phyloP scores from a whole-genome alignment of 495 filamentous ascomycete genomes.

The Penicillium riverlandense region DNA sequence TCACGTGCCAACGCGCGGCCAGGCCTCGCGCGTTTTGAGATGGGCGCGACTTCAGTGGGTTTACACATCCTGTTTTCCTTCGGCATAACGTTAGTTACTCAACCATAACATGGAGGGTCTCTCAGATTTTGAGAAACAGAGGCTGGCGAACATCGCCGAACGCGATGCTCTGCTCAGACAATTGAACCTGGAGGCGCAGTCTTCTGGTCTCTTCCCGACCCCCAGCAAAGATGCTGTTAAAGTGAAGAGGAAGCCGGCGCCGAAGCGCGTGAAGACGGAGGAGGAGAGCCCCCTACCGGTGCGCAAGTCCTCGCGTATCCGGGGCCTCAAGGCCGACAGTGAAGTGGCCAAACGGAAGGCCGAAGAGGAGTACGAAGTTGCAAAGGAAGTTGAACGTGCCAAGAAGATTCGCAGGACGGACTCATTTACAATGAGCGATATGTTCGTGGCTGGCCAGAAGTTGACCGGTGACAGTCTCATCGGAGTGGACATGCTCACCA shows the following conservation, averaged over 20 bases:
- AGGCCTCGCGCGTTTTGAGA: not conserved
- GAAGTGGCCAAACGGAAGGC: constrained; percentile 73
- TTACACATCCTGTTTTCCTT: too few species aligned
- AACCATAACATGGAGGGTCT: constrained; percentile 21
- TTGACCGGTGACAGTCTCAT: constrained; percentile 36
- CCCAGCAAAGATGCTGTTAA: constrained; percentile 21
- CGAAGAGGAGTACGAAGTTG: constrained; percentile 60
- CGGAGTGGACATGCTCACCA: constrained; percentile 50
- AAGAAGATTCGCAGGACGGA: constrained; percentile 69
- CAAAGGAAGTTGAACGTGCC: constrained; percentile 52
- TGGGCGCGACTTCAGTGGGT: not conserved
- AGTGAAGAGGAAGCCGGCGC: constrained; percentile 42
- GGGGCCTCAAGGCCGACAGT: constrained; percentile 61
- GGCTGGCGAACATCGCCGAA: constrained; percentile 67
- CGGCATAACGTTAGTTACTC: constrained; percentile 6
- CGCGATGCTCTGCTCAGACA: constrained; percentile 62
- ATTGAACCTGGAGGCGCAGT: constrained; percentile 43
- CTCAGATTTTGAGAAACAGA: constrained; percentile 62
- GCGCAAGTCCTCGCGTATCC: constrained; percentile 59
- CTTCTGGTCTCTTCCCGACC: constrained; percentile 44
- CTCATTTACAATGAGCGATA: constrained; percentile 65
- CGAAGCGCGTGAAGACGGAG: constrained; percentile 42
- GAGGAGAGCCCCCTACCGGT: constrained; percentile 42
- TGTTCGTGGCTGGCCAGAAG: constrained; percentile 71
- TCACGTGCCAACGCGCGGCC: not conserved